phyloP scores from a whole-genome alignment of 2,329 filamentous ascomycete species.

The Botrytis medusae region DNA sequence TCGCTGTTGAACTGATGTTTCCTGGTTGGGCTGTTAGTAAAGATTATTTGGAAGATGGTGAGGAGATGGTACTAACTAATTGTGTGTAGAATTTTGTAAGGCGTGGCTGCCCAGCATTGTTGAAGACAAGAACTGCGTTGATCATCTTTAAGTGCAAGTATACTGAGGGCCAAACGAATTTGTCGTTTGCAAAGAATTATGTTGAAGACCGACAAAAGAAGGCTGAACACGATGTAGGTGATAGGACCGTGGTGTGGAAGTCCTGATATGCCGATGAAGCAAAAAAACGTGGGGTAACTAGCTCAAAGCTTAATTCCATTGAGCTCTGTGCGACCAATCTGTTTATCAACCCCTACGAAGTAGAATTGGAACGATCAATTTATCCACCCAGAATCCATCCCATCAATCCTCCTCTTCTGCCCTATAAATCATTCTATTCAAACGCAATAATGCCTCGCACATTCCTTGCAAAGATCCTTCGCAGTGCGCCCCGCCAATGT shows the following conservation, averaged over 20 bases:
- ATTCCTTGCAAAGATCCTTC: conserved; percentile 13
- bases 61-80: conserved; percentile 57
- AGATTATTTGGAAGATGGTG: conserved; percentile 4
- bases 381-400: background rate
- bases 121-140: conserved; percentile 98
- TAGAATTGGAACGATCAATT: background rate
- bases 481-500: conserved; percentile 6
- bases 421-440: background rate
- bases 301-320: conserved; percentile 9
- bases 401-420: background rate
- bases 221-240: conserved; percentile 6
- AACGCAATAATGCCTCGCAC: conserved; percentile 16
- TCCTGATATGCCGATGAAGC: conserved; percentile 13
- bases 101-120: conserved; percentile 93
- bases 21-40: conserved; percentile 53
- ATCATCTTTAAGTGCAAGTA: conserved; percentile 65
- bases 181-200: background rate
- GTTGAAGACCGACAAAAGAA: conserved; percentile 16
- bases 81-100: conserved; percentile 99
- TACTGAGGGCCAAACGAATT: conserved; percentile 10
- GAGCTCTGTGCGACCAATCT: background rate
- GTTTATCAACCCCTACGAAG: background rate
- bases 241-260: background rate
- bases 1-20: conserved; percentile 94
- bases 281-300: conserved; percentile 28